Percentiles rank a stretch among this genome's conserved stretches.
These are phyloP conservation scores for Fusarium sacchari DNA, from an alignment of 2,329 filamentous ascomycete genomes.

Conservation along the genomic window DNA sequence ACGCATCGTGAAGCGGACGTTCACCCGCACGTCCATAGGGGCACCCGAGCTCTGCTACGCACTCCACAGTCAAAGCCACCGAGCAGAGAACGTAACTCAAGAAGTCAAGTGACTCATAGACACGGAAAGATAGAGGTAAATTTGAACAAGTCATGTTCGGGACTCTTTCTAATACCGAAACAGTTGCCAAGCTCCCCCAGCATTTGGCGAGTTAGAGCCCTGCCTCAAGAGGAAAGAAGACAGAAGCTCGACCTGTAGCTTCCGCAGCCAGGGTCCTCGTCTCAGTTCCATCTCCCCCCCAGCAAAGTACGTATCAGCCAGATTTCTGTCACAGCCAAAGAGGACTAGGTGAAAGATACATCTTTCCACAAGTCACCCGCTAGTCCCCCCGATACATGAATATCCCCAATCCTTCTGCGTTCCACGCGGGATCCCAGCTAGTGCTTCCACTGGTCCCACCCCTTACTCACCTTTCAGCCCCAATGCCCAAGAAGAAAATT, in stretches of 20 bases:
- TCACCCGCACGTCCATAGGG: neutral
- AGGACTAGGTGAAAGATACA: neutral
- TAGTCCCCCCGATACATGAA: constrained; percentile 40
- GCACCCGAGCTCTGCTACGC: neutral
- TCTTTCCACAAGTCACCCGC: neutral
- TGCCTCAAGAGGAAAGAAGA: constrained; percentile 38
- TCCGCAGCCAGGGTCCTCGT: constrained; percentile 29
- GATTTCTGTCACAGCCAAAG: constrained; percentile 13
- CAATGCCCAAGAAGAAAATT: constrained; percentile 37
- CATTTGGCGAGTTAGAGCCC: constrained; percentile 20
- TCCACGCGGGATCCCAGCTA: constrained; percentile 40
- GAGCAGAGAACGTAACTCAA: neutral
- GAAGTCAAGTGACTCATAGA: constrained; percentile 22
- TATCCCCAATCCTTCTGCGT: constrained; percentile 30
- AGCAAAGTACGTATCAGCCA: constrained; percentile 29
- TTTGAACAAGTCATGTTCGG: constrained; percentile 15
- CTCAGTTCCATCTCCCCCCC: constrained; percentile 9
- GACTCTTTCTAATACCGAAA: constrained; percentile 22
- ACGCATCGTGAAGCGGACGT: constrained; percentile 8
- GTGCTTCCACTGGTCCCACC: constrained; percentile 17
- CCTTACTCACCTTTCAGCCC: constrained; percentile 37
- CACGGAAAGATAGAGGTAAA: neutral
- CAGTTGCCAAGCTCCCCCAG: constrained; percentile 27
- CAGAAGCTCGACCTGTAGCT: constrained; percentile 36
- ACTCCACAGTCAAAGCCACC: constrained; percentile 7